These are phyloP conservation scores for Ormosia emarginata DNA, from an alignment of 306 rosid species.

Conservation along the genomic window DNA sequence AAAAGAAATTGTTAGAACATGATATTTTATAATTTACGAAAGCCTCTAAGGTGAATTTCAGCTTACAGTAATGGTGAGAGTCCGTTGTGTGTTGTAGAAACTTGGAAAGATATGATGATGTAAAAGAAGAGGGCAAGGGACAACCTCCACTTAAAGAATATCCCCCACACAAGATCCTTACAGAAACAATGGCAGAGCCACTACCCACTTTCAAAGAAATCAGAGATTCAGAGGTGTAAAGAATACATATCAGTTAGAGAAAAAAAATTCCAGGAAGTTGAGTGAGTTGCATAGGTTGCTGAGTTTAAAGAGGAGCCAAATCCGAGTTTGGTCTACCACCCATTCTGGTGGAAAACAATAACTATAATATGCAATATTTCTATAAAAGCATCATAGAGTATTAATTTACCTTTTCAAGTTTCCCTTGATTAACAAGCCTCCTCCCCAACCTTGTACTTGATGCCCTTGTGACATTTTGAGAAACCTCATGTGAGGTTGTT, in stretches of 20 bases:
- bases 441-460: constrained; percentile 55
- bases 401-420: constrained; percentile 72
- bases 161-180: not conserved
- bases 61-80: not conserved
- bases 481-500: constrained; percentile 30
- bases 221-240: not conserved
- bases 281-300: not conserved
- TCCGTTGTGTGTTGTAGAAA: not conserved
- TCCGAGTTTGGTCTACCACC: not conserved
- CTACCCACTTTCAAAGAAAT: not conserved
- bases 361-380: not conserved
- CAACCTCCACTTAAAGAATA: not conserved
- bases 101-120: too few relatives aligned
- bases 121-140: not conserved
- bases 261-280: not conserved
- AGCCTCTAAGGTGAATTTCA: too few relatives aligned
- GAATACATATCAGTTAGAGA: not conserved
- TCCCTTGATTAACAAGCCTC: constrained; percentile 76
- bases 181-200: not conserved
- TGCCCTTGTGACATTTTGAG: constrained; percentile 63
- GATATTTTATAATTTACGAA: too few relatives aligned
- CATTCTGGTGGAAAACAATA: not conserved
- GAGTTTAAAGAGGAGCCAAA: too few relatives aligned
- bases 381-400: not conserved
- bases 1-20: too few relatives aligned